Evolutionary conservation across 106 monocot species (phyloP).

Genomic region (Gastrodia elata): DNA sequence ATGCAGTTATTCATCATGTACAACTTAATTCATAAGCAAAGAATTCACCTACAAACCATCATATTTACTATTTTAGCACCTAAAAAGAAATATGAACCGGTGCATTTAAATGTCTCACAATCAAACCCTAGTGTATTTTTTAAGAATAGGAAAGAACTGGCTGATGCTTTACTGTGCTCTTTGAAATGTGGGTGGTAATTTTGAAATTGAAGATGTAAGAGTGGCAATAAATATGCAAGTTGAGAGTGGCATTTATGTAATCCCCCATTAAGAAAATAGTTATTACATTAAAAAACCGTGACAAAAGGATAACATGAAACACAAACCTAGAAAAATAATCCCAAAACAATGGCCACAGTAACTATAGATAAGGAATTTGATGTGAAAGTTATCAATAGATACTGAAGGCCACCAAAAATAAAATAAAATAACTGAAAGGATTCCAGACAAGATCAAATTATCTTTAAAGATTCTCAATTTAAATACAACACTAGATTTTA

Average conservation of each 20-base stretch:
- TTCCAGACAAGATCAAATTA: background rate
- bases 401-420: background rate
- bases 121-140: too few relatives aligned
- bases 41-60: too few relatives aligned
- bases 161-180: too few relatives aligned
- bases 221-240: too few relatives aligned
- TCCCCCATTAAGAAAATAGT: background rate
- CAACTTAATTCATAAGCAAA: background rate
- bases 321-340: background rate
- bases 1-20: background rate
- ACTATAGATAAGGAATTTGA: background rate
- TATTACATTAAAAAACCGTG: background rate
- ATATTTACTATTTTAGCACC: too few relatives aligned
- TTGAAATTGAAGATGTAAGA: too few relatives aligned
- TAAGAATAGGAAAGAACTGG: too few relatives aligned
- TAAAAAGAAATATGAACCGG: too few relatives aligned
- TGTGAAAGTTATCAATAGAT: background rate
- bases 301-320: background rate
- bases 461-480: background rate
- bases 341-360: background rate
- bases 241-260: too few relatives aligned
- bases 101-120: too few relatives aligned
- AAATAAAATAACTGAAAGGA: background rate
- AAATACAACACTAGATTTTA: background rate
- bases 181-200: too few relatives aligned